A percentile compares a stretch with the other conserved stretches of the same genome.
Evolutionary conservation across 495 filamentous ascomycete species (phyloP).

Genomic region (Aspergillus heteromorphus): DNA sequence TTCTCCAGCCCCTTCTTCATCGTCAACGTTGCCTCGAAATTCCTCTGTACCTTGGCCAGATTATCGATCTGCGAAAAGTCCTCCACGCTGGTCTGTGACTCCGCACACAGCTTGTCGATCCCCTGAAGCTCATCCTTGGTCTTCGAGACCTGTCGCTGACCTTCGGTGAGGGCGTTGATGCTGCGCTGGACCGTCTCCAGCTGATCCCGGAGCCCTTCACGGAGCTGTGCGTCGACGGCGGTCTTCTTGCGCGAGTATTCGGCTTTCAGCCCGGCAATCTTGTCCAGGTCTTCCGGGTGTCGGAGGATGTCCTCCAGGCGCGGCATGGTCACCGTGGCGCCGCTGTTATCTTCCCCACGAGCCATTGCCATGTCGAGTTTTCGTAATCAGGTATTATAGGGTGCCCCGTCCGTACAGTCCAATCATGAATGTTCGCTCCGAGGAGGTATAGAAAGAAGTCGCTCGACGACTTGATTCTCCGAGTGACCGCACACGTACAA

Average conservation of each 20-base stretch:
- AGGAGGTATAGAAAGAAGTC: not conserved
- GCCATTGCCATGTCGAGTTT: constrained; percentile 27
- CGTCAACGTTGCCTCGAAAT: constrained; percentile 84
- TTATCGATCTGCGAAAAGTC: constrained; percentile 97
- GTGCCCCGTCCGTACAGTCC: not conserved
- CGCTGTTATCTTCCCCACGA: constrained; percentile 30
- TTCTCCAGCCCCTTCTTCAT: constrained; percentile 87
- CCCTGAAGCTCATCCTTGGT: constrained; percentile 98
- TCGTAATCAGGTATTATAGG: not conserved
- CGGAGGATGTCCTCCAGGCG: constrained; percentile 52
- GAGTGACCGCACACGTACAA: not conserved
- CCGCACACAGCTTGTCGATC: constrained; percentile 95
- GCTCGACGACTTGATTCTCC: not conserved
- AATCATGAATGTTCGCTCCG: not conserved
- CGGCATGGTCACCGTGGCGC: constrained; percentile 41
- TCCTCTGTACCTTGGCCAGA: constrained; percentile 86
- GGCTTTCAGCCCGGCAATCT: constrained; percentile 80
- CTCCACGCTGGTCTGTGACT: constrained; percentile 90
- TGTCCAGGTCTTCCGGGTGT: constrained; percentile 85
- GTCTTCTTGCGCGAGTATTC: constrained; percentile 95
- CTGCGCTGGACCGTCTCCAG: constrained; percentile 87
- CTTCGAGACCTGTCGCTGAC: constrained; percentile 76
- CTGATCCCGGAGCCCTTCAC: constrained; percentile 80
- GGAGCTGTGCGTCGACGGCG: constrained; percentile 82
- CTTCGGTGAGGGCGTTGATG: constrained; percentile 79